These are phyloP conservation scores for Trichoderma aggressivum DNA, from an alignment of 2,329 filamentous ascomycete species.

Conservation along the genomic window DNA sequence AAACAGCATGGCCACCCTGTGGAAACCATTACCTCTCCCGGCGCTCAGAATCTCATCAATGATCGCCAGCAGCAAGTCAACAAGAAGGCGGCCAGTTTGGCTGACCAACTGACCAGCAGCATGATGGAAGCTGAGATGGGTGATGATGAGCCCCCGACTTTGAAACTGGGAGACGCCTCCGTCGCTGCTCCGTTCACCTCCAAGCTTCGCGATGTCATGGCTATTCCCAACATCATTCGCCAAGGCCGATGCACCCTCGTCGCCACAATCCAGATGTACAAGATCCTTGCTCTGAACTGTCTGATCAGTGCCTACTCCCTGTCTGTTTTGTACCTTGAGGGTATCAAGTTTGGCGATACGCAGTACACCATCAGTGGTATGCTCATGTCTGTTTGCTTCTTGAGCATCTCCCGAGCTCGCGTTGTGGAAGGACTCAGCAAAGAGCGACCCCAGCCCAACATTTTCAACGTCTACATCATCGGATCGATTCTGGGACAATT, in stretches of 20 bases:
- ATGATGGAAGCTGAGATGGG: constrained; percentile 91
- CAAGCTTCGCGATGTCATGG: constrained; percentile 94
- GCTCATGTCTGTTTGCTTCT: constrained; percentile 99
- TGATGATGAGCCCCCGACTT: constrained; percentile 85
- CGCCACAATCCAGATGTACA: constrained; percentile 99
- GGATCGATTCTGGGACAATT: constrained; percentile 97
- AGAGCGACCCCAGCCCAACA: constrained; percentile 95
- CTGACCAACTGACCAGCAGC: constrained; percentile 78
- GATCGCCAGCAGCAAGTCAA: constrained; percentile 64
- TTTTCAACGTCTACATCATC: constrained; percentile 99
- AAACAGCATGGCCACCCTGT: constrained; percentile 51
- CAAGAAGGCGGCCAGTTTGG: constrained; percentile 71
- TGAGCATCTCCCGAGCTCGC: constrained; percentile 96
- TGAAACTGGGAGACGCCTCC: constrained; percentile 96
- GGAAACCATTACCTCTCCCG: constrained; percentile 65
- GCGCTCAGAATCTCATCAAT: constrained; percentile 57
- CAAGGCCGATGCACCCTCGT: constrained; percentile 97
- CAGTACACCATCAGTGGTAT: constrained; percentile 99
- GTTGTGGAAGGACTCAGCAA: constrained; percentile 94
- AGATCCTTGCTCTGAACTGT: constrained; percentile 96
- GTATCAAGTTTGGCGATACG: constrained; percentile 98
- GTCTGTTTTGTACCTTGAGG: constrained; percentile 92
- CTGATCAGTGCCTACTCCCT: constrained; percentile 96
- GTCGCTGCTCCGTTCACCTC: constrained; percentile 97
- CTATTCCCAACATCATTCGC: constrained; percentile 96